A percentile compares a stretch with the other conserved stretches of the same genome.
Evolutionary conservation across 345 rosid genomes (phyloP).

Genomic region (Populus simonii): DNA sequence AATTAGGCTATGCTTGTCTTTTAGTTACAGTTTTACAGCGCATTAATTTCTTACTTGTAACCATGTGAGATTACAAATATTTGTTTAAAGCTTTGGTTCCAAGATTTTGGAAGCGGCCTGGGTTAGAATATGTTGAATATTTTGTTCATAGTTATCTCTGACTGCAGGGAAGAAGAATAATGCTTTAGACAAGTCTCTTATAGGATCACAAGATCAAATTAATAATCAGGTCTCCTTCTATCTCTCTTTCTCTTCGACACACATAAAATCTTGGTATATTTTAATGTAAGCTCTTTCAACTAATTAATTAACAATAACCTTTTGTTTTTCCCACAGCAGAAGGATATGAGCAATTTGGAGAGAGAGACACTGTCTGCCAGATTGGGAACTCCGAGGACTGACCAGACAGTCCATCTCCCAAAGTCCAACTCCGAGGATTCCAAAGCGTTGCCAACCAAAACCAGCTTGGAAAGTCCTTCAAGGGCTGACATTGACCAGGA

Average conservation of each 20-base stretch:
- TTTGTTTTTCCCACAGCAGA: background rate
- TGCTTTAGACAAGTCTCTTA: background rate
- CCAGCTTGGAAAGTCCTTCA: conserved; percentile 15
- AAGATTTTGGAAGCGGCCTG: background rate
- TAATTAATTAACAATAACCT: background rate
- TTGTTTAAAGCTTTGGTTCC: background rate
- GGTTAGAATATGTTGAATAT: background rate
- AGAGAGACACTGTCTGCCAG: conserved; percentile 7
- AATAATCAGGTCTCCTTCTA: conserved; percentile 11
- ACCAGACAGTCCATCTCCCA: conserved; percentile 8
- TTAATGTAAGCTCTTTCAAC: background rate
- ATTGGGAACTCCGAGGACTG: conserved; percentile 20
- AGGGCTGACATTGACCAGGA: background rate
- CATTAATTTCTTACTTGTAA: background rate
- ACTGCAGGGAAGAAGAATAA: conserved; percentile 13
- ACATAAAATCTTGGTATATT: background rate
- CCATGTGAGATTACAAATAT: background rate
- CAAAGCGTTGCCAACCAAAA: conserved; percentile 12
- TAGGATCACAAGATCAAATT: conserved; percentile 9
- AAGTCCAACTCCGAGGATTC: conserved; percentile 13
- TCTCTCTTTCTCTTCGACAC: background rate
- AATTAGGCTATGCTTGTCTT: background rate
- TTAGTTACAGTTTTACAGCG: background rate
- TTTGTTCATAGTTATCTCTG: background rate
- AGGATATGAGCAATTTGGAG: conserved; percentile 9